phyloP scores from a whole-genome alignment of 441 rosid species.

The Kokia cookei region DNA sequence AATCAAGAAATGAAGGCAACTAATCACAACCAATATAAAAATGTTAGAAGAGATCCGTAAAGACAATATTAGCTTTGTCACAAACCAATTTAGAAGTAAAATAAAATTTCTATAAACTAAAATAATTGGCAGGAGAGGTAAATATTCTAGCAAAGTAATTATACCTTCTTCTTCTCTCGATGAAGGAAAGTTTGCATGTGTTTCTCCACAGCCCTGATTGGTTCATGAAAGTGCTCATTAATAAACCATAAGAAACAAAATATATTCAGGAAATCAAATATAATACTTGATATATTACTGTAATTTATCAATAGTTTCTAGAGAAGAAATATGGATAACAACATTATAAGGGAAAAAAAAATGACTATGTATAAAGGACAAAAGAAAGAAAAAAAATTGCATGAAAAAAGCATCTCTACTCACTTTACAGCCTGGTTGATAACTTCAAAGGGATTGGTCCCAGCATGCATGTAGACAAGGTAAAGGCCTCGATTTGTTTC shows the following conservation, averaged over 20 bases:
- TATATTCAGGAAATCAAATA: background rate
- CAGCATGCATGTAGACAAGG: conserved; percentile 89
- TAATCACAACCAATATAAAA: conserved; percentile 19
- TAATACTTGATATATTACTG: background rate
- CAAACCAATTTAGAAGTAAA: background rate
- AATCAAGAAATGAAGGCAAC: conserved; percentile 86
- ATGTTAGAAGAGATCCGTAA: background rate
- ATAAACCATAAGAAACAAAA: background rate
- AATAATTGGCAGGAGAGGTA: background rate
- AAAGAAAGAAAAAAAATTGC: background rate
- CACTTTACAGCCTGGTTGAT: conserved; percentile 83
- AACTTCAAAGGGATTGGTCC: conserved; percentile 91
- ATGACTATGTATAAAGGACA: background rate
- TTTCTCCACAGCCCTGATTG: conserved; percentile 73
- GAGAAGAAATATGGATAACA: background rate
- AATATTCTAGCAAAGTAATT: background rate
- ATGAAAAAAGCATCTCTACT: conserved; percentile 16
- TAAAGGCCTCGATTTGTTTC: conserved; percentile 78
- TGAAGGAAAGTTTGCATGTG: conserved; percentile 85
- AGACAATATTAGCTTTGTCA: background rate
- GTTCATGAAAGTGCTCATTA: conserved; percentile 10
- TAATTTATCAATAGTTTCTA: background rate
- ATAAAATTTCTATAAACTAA: background rate
- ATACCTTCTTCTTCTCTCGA: conserved; percentile 85
- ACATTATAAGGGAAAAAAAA: background rate